phyloP scores from a whole-genome alignment of 176 grass and related monocot genomes.

The Dendrocalamus sinicus region DNA sequence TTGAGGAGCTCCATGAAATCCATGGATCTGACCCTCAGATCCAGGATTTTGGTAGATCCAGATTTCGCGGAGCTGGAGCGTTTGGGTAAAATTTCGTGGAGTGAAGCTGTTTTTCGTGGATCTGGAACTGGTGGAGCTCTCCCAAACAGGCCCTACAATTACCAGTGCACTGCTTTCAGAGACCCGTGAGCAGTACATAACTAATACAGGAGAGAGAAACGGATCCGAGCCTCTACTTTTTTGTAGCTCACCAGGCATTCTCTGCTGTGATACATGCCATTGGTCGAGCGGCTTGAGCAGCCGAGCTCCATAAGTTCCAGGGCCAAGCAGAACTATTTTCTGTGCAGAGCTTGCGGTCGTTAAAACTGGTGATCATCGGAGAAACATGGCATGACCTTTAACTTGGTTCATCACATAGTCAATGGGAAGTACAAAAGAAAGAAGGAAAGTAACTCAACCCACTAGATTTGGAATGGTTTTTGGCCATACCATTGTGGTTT shows the following conservation, averaged over 20 bases:
- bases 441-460: neutral
- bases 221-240: neutral
- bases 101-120: too few species aligned
- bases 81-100: too few species aligned
- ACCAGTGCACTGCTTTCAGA: neutral
- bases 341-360: neutral
- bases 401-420: neutral
- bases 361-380: neutral
- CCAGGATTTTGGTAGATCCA: too few species aligned
- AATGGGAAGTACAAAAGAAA: neutral
- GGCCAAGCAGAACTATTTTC: too few species aligned
- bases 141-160: too few species aligned
- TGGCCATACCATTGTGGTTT: neutral
- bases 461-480: neutral
- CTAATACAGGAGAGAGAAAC: neutral
- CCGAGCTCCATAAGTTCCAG: neutral
- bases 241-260: neutral
- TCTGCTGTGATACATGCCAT: neutral
- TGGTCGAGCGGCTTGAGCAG: neutral
- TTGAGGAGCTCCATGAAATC: too few species aligned
- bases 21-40: too few species aligned
- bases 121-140: too few species aligned
- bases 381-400: conserved; percentile 3
- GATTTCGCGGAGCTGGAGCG: too few species aligned
- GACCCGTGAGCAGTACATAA: conserved; percentile 3